Conservation (phyloP, 345 rosid genomes). For the Corymbia maculata region DNA sequence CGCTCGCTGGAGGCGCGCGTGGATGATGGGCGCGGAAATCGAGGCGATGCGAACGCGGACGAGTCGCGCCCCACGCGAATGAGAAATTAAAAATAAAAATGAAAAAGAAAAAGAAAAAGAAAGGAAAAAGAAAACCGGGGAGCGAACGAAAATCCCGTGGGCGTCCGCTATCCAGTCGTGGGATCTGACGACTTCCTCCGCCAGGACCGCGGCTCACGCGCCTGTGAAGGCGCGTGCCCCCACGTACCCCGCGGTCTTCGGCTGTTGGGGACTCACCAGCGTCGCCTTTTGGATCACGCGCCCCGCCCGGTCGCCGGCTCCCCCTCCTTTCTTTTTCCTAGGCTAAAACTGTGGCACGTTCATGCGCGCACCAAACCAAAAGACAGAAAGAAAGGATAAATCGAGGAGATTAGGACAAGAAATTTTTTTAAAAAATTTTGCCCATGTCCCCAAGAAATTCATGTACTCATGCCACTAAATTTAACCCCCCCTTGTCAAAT, state of each 20-base stretch:
- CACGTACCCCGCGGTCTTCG: background rate
- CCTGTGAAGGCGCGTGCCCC: accelerated
- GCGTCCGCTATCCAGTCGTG: background rate
- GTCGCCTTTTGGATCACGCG: background rate
- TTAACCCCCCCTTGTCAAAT: background rate
- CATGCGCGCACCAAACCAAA: background rate
- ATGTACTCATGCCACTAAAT: background rate
- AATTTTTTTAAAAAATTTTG: background rate
- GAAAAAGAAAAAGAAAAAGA: no score
- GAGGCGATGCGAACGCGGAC: background rate
- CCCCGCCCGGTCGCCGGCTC: background rate
- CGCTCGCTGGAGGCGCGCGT: no score
- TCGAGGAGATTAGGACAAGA: background rate
- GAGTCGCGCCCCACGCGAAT: background rate
- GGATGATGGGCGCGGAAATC: background rate
- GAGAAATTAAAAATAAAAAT: no score
- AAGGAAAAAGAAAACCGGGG: background rate
- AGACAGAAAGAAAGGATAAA: background rate
- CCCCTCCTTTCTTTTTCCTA: no score
- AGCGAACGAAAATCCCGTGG: background rate
- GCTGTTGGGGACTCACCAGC: background rate
- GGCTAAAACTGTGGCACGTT: background rate
- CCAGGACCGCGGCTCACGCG: background rate
- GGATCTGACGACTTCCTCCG: background rate
- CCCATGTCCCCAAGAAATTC: background rate